Percentiles rank a stretch among this genome's conserved stretches.
Evolutionary conservation across 2,329 filamentous ascomycete genomes (phyloP).

Genomic region (Claviceps africana): DNA sequence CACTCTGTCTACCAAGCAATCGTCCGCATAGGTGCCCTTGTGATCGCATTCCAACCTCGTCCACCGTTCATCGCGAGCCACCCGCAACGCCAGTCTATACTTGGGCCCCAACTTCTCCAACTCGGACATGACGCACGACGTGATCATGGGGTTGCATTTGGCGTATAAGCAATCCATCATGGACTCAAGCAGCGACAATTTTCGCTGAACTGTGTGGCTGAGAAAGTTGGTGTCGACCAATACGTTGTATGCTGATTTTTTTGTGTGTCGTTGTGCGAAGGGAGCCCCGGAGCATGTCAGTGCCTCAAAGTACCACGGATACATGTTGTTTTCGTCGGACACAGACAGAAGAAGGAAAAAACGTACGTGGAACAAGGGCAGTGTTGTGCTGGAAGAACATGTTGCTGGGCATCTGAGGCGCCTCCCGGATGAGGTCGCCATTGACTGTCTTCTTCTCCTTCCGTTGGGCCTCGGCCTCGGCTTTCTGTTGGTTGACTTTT

Average conservation of each 20-base stretch:
- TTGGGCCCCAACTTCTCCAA: slow-evolving; percentile 80
- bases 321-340: background rate
- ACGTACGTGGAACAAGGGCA: slow-evolving; percentile 51
- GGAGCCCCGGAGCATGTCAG: background rate
- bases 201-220: slow-evolving; percentile 78
- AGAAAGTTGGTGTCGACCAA: slow-evolving; percentile 86
- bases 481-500: slow-evolving; percentile 65
- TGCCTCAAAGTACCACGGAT: background rate
- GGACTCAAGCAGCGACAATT: slow-evolving; percentile 72
- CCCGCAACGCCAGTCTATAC: slow-evolving; percentile 72
- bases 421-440: slow-evolving; percentile 57
- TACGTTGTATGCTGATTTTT: slow-evolving; percentile 27
- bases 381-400: slow-evolving; percentile 88
- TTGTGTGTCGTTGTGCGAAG: too few species aligned
- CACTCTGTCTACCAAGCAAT: slow-evolving; percentile 66
- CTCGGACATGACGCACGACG: slow-evolving; percentile 63
- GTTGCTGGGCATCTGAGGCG: slow-evolving; percentile 67
- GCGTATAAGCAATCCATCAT: slow-evolving; percentile 94
- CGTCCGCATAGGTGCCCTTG: slow-evolving; percentile 70
- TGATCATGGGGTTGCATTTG: slow-evolving; percentile 80
- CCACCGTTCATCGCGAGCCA: slow-evolving; percentile 83
- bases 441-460: slow-evolving; percentile 43
- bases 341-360: too few species aligned
- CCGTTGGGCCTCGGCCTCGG: slow-evolving; percentile 41
- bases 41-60: slow-evolving; percentile 78